phyloP scores from a whole-genome alignment of 352 stramenopile species.

The Blastocystis sp. region DNA sequence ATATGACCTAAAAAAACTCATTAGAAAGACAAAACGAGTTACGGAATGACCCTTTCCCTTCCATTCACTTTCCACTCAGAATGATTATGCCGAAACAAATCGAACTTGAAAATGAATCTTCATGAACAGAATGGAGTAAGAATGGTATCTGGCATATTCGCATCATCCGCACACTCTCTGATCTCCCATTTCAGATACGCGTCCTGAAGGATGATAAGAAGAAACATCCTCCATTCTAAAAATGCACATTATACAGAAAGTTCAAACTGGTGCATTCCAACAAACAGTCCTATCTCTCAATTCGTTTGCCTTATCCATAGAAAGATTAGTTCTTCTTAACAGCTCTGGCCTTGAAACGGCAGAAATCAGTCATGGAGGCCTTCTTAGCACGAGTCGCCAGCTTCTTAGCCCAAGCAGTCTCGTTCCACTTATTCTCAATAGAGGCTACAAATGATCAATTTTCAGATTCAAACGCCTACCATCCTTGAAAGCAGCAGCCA shows the following conservation, averaged over 20 bases:
- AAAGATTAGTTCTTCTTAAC: conserved; percentile 57
- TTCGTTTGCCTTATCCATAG: conserved; percentile 32
- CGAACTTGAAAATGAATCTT: too few relatives aligned
- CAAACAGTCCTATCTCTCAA: conserved; percentile 11
- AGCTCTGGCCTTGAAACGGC: conserved; percentile 78
- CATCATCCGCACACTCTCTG: too few relatives aligned
- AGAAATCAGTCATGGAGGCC: conserved; percentile 87
- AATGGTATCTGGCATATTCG: too few relatives aligned
- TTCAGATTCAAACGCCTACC: conserved; percentile 70
- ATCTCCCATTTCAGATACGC: too few relatives aligned
- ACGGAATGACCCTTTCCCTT: not conserved
- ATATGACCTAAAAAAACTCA: not conserved
- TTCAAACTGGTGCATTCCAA: not conserved
- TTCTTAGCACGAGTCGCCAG: conserved; percentile 88
- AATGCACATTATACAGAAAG: too few relatives aligned
- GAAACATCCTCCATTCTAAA: too few relatives aligned
- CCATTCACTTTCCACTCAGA: not conserved
- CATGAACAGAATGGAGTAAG: too few relatives aligned
- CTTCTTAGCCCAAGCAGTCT: conserved; percentile 93
- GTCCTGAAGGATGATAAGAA: too few relatives aligned
- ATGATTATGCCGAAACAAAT: too few relatives aligned
- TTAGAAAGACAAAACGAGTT: too few relatives aligned
- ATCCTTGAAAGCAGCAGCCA: conserved; percentile 46
- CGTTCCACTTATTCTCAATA: conserved; percentile 87
- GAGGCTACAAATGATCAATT: conserved; percentile 77